These are phyloP conservation scores for Candida peoriensis DNA, from an alignment of 805 yeast genomes.

Conservation along the genomic window DNA sequence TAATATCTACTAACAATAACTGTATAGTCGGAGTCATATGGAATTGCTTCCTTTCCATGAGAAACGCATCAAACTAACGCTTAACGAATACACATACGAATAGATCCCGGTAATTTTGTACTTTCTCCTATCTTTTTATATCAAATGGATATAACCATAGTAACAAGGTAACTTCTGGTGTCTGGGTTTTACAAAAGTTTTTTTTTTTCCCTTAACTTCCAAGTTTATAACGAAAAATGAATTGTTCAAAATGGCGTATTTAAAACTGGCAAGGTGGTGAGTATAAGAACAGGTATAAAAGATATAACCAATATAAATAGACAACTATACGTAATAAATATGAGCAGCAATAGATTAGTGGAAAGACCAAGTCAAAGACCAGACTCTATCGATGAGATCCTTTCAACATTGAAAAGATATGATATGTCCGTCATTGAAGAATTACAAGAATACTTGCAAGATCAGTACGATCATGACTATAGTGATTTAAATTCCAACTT, in stretches of 20 bases:
- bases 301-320: no score
- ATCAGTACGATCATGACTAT: constrained; percentile 33
- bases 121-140: no score
- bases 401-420: constrained; percentile 39
- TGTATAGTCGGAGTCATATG: constrained; percentile 70
- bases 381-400: constrained; percentile 32
- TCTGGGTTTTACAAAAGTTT: no score
- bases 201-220: no score
- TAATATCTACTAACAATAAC: constrained; percentile 16
- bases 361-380: constrained; percentile 35
- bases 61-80: constrained; percentile 46
- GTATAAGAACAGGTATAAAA: no score
- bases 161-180: no score
- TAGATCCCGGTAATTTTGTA: no score
- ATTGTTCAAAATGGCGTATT: no score
- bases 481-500: constrained; percentile 39
- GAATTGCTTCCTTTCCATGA: constrained; percentile 88
- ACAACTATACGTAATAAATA: background rate
- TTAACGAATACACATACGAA: no score
- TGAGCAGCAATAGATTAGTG: constrained; percentile 29
- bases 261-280: no score
- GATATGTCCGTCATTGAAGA: constrained; percentile 37
- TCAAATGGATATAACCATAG: no score
- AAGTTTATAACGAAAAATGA: no score
- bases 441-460: constrained; percentile 38